phyloP scores from a whole-genome alignment of 2,329 filamentous ascomycete genomes.

The Fusarium mangiferae region DNA sequence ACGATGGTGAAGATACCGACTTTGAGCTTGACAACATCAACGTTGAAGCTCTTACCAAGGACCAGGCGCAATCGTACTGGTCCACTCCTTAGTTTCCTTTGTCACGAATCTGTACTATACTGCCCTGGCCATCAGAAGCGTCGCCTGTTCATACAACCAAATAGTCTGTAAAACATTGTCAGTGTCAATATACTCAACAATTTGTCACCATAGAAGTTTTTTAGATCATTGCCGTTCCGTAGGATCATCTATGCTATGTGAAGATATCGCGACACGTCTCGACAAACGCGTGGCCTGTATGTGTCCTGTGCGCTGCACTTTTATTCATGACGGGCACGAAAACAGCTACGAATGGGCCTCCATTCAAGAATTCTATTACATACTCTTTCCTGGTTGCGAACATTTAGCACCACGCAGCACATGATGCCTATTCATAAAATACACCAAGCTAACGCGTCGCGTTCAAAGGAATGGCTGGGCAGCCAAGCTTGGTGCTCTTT shows the following conservation, averaged over 20 bases:
- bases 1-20: conserved; percentile 12
- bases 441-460: not conserved
- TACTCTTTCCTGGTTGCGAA: accelerated
- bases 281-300: not conserved
- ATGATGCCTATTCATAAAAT: not conserved
- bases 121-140: not conserved
- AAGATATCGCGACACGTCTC: too few species aligned
- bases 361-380: accelerated
- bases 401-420: accelerated
- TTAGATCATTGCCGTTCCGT: too few species aligned
- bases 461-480: not conserved
- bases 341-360: accelerated
- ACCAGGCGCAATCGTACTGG: conserved; percentile 28
- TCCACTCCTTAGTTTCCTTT: conserved; percentile 8
- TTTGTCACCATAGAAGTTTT: too few species aligned
- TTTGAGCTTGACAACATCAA: conserved; percentile 22
- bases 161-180: not conserved
- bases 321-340: accelerated
- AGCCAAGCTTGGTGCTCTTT: accelerated
- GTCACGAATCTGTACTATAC: not conserved
- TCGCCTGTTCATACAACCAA: not conserved
- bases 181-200: not conserved
- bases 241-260: too few species aligned
- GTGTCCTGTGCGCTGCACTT: accelerated
- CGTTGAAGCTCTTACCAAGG: conserved; percentile 17